Base-by-base conservation (phyloP, 495 filamentous ascomycete species). In the Recurvomyces mirabilis region DNA sequence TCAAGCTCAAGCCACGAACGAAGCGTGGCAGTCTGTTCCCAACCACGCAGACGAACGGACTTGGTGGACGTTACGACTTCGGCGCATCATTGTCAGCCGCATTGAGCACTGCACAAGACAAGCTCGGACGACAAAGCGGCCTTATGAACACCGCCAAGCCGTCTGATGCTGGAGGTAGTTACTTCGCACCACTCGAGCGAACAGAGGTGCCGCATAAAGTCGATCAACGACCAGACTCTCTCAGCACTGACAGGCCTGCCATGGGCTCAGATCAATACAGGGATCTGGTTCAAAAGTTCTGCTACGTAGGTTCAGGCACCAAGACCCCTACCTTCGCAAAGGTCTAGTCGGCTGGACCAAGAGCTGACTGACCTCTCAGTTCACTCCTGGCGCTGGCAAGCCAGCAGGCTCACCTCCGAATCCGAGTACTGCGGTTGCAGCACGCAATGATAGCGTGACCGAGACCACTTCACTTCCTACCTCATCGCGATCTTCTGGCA, bases 201-300 rank as follows among this genome's bases (percentile, higher is more conserved):
- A 53, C 35, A 3, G 42, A 53, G 25, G 41, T 31, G 1, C 31
- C 41, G 7, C 32, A 17, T 15, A 51, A 51, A 26, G 23, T 46
- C 7, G 24, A 20, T 18, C 43, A 53, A 34, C 66, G 70, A 42
- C 70, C 73, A 23, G 65, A 67, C 58, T 62, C 69, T 19, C 56
- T 76, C 35, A 60, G 66, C 9, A 66, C 71, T 35, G 69, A 73
- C 58, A 80, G 84, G 55, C 82, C 80, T 18, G 70, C 75, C 31
- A 68, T 89, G 50, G 72, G 87, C 19, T 93, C 89, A 19, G 75
- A 81, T 29, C 82, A 84, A 40, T 95, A 96, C 64, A 79, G 87
- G 59, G 91, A 98, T 62, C 71, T 98, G 45, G 76, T 98, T 56
- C 84, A 93, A 69, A 93, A 93, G 65, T 98, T 93, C 67, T 98